A percentile compares a stretch with the other conserved stretches of the same genome.
phyloP scores from a whole-genome alignment of 202 grass and related monocot species.

The Setaria italica region DNA sequence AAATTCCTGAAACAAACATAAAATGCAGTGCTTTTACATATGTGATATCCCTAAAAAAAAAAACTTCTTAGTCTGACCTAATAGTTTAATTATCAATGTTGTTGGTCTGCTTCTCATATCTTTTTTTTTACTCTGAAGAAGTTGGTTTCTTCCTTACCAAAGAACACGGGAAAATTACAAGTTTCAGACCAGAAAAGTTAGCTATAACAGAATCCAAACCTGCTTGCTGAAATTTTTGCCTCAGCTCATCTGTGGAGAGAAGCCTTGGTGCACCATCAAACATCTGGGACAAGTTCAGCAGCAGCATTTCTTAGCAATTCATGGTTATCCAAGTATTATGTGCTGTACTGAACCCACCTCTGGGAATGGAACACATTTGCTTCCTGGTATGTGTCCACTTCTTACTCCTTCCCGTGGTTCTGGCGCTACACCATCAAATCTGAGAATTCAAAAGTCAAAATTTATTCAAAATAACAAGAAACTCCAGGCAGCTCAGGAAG shows the following conservation, averaged over 20 bases:
- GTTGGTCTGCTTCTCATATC: conserved; percentile 1
- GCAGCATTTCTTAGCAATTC: conserved; percentile 35
- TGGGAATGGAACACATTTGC: conserved; percentile 75
- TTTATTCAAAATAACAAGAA: conserved; percentile 22
- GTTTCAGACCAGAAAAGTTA: neutral
- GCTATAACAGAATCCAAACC: conserved; percentile 50
- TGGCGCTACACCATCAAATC: conserved; percentile 92
- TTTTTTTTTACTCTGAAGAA: neutral
- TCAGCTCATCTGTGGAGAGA: conserved; percentile 62
- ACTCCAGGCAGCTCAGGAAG: neutral
- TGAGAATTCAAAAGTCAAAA: conserved; percentile 34
- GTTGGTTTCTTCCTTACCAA: conserved; percentile 1
- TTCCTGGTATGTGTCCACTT: conserved; percentile 85
- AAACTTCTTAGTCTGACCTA: neutral
- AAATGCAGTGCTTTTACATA: conserved; percentile 23
- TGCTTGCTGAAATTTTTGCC: conserved; percentile 71
- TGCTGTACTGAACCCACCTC: conserved; percentile 52
- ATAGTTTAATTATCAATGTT: conserved; percentile 6
- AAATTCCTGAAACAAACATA: conserved; percentile 61
- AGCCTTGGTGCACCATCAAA: conserved; percentile 69
- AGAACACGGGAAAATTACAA: conserved; percentile 2
- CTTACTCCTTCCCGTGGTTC: conserved; percentile 83
- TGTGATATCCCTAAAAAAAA: neutral
- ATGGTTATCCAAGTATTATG: conserved; percentile 31
- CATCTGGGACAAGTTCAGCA: conserved; percentile 64